These are phyloP conservation scores for Aurifilum marmelostoma DNA, from an alignment of 2,329 filamentous ascomycete species.

Conservation along the genomic window DNA sequence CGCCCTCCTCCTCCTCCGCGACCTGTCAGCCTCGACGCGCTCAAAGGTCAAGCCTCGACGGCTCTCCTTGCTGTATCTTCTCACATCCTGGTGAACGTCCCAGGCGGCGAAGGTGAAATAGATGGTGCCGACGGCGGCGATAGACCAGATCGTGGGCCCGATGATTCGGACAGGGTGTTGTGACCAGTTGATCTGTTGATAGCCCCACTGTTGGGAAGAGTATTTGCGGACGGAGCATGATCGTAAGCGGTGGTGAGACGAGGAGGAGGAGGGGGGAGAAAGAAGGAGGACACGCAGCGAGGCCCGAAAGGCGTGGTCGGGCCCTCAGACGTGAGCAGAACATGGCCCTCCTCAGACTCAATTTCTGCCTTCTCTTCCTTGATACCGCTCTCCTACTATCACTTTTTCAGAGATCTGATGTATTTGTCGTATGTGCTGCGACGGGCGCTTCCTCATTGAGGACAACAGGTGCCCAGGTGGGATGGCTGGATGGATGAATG, in stretches of 20 bases:
- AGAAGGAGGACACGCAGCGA: background rate
- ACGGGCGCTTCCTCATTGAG: background rate
- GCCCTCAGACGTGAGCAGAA: constrained; percentile 9
- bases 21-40: constrained; percentile 19
- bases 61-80: constrained; percentile 7
- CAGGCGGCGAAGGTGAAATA: constrained; percentile 23
- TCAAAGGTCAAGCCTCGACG: constrained; percentile 22
- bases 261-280: background rate
- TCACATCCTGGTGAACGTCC: constrained; percentile 21
- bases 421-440: background rate
- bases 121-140: constrained; percentile 28
- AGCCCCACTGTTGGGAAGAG: background rate
- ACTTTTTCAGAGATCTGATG: background rate
- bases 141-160: constrained; percentile 32
- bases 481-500: too few species aligned
- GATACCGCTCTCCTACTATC: background rate
- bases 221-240: background rate
- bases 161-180: constrained; percentile 30
- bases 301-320: background rate
- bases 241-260: background rate
- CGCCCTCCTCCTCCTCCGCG: background rate
- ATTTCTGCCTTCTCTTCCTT: background rate
- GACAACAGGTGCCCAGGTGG: too few species aligned
- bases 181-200: background rate
- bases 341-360: background rate